A percentile compares a stretch with the other conserved stretches of the same genome.
Evolutionary conservation across 1,284 basidiomycete genomes (phyloP).

Genomic region (Ceratobasidium sp.): DNA sequence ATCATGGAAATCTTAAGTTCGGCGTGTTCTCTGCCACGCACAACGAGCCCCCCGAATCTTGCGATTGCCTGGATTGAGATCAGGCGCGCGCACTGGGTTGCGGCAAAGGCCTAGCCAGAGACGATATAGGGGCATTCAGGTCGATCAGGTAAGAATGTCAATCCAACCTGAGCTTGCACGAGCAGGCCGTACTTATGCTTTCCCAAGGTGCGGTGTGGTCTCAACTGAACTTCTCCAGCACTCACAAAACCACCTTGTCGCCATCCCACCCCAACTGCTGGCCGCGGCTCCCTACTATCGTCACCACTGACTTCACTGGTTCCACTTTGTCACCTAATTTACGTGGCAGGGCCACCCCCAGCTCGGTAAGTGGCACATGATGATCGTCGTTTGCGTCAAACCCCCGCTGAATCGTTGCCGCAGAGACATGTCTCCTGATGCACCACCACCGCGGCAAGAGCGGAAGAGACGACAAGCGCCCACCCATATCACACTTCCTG

Average conservation of each 20-base stretch:
- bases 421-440: constrained; percentile 17
- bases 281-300: not conserved
- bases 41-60: constrained; percentile 12
- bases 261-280: not conserved
- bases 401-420: not conserved
- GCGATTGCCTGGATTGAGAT: constrained; percentile 2
- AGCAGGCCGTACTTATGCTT: too few relatives aligned
- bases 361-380: too few relatives aligned
- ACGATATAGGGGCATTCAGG: not conserved
- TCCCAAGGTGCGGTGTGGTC: too few relatives aligned
- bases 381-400: too few relatives aligned
- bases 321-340: not conserved
- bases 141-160: not conserved
- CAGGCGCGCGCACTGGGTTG: too few relatives aligned
- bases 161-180: too few relatives aligned
- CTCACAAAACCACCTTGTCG: constrained; percentile 6
- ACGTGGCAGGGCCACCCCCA: too few relatives aligned
- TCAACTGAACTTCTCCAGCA: not conserved
- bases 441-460: not conserved
- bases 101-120: not conserved
- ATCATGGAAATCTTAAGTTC: not conserved
- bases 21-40: not conserved
- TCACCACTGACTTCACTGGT: not conserved
- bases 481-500: constrained; percentile 26
- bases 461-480: constrained; percentile 19